phyloP scores from a whole-genome alignment of 2,329 filamentous ascomycete species.

The Colletotrichum brevisporum region DNA sequence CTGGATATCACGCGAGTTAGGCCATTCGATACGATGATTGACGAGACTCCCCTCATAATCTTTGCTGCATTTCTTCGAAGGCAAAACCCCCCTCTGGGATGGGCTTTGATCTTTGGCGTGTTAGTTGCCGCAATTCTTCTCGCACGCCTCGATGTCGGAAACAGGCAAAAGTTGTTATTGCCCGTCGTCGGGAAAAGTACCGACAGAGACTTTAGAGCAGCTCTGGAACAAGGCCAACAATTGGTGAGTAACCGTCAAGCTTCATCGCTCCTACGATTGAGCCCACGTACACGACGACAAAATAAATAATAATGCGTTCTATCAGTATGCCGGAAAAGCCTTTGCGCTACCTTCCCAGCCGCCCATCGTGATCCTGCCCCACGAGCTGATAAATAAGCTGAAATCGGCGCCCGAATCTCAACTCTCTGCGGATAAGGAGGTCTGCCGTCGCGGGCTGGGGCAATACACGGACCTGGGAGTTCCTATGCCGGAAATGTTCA shows the following conservation, averaged over 20 bases:
- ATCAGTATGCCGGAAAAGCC: constrained; percentile 5
- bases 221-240: not conserved
- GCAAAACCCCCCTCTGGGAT: not conserved
- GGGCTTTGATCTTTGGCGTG: not conserved
- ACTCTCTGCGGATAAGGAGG: constrained; percentile 22
- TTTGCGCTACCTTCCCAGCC: constrained; percentile 21
- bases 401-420: constrained; percentile 12
- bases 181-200: constrained; percentile 1
- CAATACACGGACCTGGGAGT: constrained; percentile 26
- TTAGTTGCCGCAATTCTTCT: not conserved
- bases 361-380: constrained; percentile 17
- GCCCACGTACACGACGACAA: too few relatives aligned
- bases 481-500: constrained; percentile 21
- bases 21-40: not conserved
- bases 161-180: not conserved
- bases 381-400: not conserved
- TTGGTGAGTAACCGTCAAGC: not conserved
- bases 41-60: not conserved
- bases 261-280: too few relatives aligned
- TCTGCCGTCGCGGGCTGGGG: constrained; percentile 18
- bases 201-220: constrained; percentile 15
- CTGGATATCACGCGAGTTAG: too few relatives aligned
- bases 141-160: not conserved
- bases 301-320: too few relatives aligned
- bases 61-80: not conserved